Evolutionary conservation across 1,139 yeast genomes (phyloP).

Genomic region (Zhuliangozyma parablackwelliae): DNA sequence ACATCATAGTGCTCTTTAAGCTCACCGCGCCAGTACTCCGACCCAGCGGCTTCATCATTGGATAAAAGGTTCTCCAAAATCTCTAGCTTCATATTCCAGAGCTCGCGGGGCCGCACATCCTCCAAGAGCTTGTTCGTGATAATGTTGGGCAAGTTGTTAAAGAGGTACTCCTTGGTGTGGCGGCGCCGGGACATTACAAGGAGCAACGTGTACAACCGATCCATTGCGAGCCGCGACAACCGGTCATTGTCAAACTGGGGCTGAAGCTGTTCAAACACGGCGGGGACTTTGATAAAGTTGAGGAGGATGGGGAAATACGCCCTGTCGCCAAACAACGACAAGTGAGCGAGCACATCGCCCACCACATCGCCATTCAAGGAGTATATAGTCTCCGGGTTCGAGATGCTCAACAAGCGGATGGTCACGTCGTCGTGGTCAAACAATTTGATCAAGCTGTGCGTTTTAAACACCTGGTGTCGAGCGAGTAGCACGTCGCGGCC

Average conservation of each 20-base stretch:
- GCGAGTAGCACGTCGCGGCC: constrained; percentile 9
- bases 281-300: constrained; percentile 19
- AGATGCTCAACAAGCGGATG: constrained; percentile 17
- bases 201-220: constrained; percentile 22
- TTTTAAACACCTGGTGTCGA: constrained; percentile 15
- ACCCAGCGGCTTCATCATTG: constrained; percentile 14
- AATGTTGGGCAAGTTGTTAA: constrained; percentile 25
- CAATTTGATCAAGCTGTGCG: constrained; percentile 16
- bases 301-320: constrained; percentile 27
- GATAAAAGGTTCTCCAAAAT: constrained; percentile 21
- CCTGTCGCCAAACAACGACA: constrained; percentile 17
- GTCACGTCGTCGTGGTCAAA: constrained; percentile 16
- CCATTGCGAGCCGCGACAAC: constrained; percentile 21
- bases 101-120: constrained; percentile 16
- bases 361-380: constrained; percentile 12
- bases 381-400: constrained; percentile 20
- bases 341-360: constrained; percentile 13
- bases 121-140: constrained; percentile 18
- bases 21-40: constrained; percentile 23
- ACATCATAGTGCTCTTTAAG: constrained; percentile 17
- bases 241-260: constrained; percentile 14
- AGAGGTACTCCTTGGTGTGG: constrained; percentile 22
- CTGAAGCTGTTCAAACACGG: constrained; percentile 17
- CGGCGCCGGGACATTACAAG: constrained; percentile 18
- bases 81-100: constrained; percentile 24